phyloP scores from a whole-genome alignment of 805 yeast species.

The Teunomyces panamensis region DNA sequence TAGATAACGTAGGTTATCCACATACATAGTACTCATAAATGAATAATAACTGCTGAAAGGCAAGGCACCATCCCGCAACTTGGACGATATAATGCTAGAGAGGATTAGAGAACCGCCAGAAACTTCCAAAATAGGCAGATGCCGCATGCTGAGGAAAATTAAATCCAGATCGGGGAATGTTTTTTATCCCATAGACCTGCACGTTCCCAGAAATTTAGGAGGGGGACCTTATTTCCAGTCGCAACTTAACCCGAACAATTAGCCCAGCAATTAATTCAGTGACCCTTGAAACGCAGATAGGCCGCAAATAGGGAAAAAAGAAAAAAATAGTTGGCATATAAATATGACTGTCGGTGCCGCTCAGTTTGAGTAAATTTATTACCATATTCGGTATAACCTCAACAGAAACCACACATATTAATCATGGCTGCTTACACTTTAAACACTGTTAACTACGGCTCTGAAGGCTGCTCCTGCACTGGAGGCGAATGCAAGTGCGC shows the following conservation, averaged over 20 bases:
- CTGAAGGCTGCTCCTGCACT: constrained; percentile 7
- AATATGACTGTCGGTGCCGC: not conserved
- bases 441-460: constrained; percentile 7
- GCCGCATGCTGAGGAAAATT: not conserved
- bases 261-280: not conserved
- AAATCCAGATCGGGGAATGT: not conserved
- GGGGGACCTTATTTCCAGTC: no score
- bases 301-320: not conserved
- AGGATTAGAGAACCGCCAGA: not conserved
- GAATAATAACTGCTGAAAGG: not conserved
- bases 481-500: constrained; percentile 6
- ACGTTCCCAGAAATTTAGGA: not conserved
- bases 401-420: not conserved
- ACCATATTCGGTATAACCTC: not conserved
- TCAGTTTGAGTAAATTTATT: not conserved
- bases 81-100: no score
- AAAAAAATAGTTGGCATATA: not conserved
- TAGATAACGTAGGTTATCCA: not conserved
- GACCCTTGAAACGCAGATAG: not conserved
- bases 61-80: not conserved
- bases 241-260: no score
- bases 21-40: not conserved
- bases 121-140: not conserved
- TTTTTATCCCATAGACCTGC: not conserved
- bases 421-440: constrained; percentile 5